These are phyloP conservation scores for Solanum sitiens DNA, from an alignment of 257 asterid species.

Conservation along the genomic window DNA sequence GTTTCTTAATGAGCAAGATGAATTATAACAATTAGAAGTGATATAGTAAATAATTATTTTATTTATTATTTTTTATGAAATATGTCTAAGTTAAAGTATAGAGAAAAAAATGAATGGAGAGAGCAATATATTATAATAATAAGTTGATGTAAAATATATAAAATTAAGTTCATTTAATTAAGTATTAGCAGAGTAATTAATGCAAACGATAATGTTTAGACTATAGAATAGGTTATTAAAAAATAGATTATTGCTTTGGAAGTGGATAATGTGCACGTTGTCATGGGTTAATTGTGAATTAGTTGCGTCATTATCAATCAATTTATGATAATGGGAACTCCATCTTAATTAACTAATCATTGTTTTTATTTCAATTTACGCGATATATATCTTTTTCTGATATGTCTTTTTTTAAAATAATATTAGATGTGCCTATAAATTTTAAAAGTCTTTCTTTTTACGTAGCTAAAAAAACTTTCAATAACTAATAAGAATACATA, in stretches of 20 bases:
- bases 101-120: accelerated
- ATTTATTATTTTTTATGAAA: not conserved
- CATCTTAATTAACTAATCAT: not conserved
- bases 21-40: not conserved
- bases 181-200: not conserved
- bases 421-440: no score
- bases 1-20: not conserved
- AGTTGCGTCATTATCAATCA: not conserved
- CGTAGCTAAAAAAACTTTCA: no score
- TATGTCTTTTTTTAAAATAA: not conserved
- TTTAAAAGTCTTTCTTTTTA: not conserved
- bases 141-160: not conserved
- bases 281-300: not conserved
- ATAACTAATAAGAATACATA: not conserved
- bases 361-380: not conserved
- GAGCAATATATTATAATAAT: not conserved
- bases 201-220: not conserved
- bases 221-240: not conserved
- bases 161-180: not conserved
- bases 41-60: not conserved
- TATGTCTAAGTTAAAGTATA: not conserved
- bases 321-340: not conserved
- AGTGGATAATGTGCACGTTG: not conserved
- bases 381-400: not conserved
- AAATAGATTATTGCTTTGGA: not conserved